Conservation (phyloP, 345 rosid species). For the Gossypium bickii region DNA sequence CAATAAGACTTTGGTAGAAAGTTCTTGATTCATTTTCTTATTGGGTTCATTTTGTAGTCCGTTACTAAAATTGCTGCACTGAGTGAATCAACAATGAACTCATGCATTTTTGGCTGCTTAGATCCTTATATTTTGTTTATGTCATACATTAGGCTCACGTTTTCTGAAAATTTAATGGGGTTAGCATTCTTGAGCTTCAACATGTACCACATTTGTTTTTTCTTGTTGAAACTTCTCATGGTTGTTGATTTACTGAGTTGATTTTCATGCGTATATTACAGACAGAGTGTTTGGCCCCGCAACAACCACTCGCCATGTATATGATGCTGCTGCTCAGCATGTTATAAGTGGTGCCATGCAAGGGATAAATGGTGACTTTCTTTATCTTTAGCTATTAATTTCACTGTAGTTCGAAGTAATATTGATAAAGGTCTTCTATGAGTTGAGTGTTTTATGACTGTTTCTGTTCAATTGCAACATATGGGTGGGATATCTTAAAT, state of each 20-base stretch:
- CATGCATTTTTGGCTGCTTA: background rate
- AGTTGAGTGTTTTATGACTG: slow-evolving; percentile 1
- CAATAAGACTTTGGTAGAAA: background rate
- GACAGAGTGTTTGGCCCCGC: slow-evolving; percentile 88
- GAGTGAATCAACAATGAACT: background rate
- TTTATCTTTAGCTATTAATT: background rate
- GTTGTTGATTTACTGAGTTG: slow-evolving; percentile 4
- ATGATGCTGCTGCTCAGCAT: slow-evolving; percentile 80
- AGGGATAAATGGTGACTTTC: slow-evolving; percentile 70
- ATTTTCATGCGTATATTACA: slow-evolving; percentile 17
- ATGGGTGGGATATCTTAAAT: background rate
- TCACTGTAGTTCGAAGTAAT: background rate
- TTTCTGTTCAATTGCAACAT: background rate
- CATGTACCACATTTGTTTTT: background rate
- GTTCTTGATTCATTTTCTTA: background rate
- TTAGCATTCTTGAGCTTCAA: background rate
- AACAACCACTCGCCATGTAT: slow-evolving; percentile 81
- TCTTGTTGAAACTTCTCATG: background rate
- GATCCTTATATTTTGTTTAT: background rate
- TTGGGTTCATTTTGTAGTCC: background rate
- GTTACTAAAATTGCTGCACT: background rate
- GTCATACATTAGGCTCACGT: background rate
- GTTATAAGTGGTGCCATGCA: slow-evolving; percentile 76
- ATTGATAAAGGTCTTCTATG: background rate
- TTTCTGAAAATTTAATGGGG: background rate